Evolutionary conservation across 768 basidiomycete species (phyloP), one percentile per base, ranked within the genome.

Genomic region (Lentinula guzmanii): DNA sequence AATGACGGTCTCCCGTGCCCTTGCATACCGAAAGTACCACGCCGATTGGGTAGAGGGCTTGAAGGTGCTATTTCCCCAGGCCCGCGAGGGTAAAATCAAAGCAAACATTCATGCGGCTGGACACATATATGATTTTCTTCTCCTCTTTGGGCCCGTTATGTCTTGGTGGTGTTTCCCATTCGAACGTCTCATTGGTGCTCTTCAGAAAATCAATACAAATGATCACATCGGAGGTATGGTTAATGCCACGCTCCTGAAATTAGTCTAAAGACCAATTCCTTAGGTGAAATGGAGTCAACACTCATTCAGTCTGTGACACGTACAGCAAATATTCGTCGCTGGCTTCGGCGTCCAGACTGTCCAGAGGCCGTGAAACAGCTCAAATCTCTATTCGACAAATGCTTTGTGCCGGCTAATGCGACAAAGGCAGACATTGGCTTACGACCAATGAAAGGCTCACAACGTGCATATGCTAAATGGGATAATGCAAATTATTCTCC

Each of bases 91-190:
- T 11, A 31, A 31, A 57, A 16, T 57, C 15, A 51, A 33, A 11
- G 67, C 70, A 9, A 77, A 74, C 48, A 55, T 70, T 18, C 77
- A 77, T 50, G 60, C 70, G n/a, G 65, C 70, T 5, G 61, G 72
- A 28, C 73, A 70, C 42, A 56, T 75, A 11, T 61, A 70, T 5
- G 66, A 77, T 31, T 72, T 72, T 45, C 62, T 75, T 1, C 33
- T 34, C 18, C 31, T 24, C 1, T 24, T 24, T 24, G 24, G 24
- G 24, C 24, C 24, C 24, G 24, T 24, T 24, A 24, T 24, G 1
- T 70, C 69, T 0, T 79, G 77, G 79, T 78, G 73, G 74, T 68
- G 65, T 16, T 78, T 76, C 61, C 74, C 74, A 0, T 77, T 76
- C 58, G 74, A 79, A 62, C 63, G 67, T 0, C 59, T 74, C 5